Evolutionary conservation across 768 basidiomycete species (phyloP).

Genomic region (Leccinum obscurum): DNA sequence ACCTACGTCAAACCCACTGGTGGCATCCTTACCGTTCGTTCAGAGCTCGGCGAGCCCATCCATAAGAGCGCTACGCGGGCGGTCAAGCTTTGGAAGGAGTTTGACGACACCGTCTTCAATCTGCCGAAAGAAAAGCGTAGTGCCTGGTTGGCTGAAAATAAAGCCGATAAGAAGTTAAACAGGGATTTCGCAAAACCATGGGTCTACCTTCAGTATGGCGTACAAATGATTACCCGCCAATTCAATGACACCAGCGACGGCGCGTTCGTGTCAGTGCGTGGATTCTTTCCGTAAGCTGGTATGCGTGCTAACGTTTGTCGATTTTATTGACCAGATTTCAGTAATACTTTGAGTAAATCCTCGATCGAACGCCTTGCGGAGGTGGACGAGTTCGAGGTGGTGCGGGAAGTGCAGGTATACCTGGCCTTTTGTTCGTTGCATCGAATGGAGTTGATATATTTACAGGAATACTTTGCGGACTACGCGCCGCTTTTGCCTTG

Average conservation of each 20-base stretch:
- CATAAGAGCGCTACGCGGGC: conserved; percentile 98
- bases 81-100: conserved; percentile 98
- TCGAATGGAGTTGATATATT: conserved; percentile 1
- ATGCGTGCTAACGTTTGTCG: conserved; percentile 17
- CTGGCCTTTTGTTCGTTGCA: conserved; percentile 2
- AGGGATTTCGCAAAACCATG: conserved; percentile 94
- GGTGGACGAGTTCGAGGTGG: conserved; percentile 94
- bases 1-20: conserved; percentile 94
- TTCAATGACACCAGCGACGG: conserved; percentile 47
- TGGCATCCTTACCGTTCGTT: conserved; percentile 94
- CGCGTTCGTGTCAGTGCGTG: conserved; percentile 86
- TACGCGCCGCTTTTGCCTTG: conserved; percentile 85
- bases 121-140: conserved; percentile 93
- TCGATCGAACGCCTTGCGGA: conserved; percentile 92
- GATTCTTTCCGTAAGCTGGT: conserved; percentile 38
- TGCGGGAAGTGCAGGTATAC: conserved; percentile 90
- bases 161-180: conserved; percentile 88
- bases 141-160: conserved; percentile 84
- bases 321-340: conserved; percentile 69
- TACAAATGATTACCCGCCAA: conserved; percentile 80
- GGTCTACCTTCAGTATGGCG: conserved; percentile 90
- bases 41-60: conserved; percentile 97
- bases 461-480: conserved; percentile 96
- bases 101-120: conserved; percentile 95
- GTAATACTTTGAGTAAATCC: conserved; percentile 86